phyloP scores from a whole-genome alignment of 2,329 filamentous ascomycete genomes.

The Alternaria novae-zelandiae region DNA sequence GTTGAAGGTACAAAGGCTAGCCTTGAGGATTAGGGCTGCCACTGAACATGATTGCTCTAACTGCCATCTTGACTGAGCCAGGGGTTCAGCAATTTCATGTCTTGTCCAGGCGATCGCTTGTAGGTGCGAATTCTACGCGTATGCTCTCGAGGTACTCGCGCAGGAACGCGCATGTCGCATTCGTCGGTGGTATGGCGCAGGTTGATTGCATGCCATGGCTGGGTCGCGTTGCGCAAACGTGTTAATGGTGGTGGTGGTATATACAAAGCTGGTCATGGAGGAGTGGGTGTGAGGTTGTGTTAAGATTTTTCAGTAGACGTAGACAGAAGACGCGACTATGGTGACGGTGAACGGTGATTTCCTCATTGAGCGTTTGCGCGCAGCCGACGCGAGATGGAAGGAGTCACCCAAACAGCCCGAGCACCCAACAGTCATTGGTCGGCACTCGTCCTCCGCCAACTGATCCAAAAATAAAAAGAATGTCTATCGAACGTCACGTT shows the following conservation, averaged over 20 bases:
- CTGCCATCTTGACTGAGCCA: not conserved
- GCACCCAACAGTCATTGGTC: not conserved
- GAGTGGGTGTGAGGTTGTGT: not conserved
- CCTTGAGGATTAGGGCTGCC: not conserved
- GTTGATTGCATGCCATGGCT: not conserved
- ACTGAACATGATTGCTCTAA: not conserved
- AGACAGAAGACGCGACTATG: not conserved
- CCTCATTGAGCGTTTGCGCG: not conserved
- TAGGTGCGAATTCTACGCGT: not conserved
- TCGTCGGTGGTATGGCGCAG: not conserved
- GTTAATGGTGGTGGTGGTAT: not conserved
- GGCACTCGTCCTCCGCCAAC: not conserved
- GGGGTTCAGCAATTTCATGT: not conserved
- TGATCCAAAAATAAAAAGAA: slow-evolving; percentile 13
- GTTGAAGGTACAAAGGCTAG: not conserved
- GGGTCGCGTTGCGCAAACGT: not conserved
- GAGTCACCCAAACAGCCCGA: not conserved
- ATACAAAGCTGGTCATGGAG: not conserved
- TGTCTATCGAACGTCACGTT: slow-evolving; percentile 4
- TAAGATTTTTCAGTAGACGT: not conserved
- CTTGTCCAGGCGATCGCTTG: not conserved
- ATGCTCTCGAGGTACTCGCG: not conserved
- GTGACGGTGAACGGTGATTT: not conserved
- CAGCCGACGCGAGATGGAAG: not conserved
- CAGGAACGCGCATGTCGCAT: not conserved